Evolutionary conservation across 805 yeast genomes (phyloP).

Genomic region (Helenozyma baotianmanensis): DNA sequence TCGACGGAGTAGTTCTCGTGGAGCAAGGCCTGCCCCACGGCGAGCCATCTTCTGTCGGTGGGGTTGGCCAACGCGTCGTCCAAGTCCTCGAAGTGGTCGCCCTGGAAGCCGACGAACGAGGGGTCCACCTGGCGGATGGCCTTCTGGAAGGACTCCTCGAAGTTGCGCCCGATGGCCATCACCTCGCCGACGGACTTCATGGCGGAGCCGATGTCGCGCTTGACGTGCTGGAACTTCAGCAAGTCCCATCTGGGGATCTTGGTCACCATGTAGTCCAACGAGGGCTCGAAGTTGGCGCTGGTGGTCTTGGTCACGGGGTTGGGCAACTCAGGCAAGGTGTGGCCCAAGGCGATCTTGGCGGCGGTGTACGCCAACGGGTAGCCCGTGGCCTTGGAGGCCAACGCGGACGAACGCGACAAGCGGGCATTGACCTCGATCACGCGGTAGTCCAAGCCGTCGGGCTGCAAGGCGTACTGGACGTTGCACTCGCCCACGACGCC

Average conservation of each 20-base stretch:
- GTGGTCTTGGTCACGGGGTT: slow-evolving; percentile 96
- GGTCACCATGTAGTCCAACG: slow-evolving; percentile 92
- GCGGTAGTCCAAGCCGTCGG: slow-evolving; percentile 92
- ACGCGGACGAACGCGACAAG: slow-evolving; percentile 92
- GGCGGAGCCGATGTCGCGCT: slow-evolving; percentile 88
- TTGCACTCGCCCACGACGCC: slow-evolving; percentile 99
- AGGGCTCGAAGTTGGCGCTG: slow-evolving; percentile 94
- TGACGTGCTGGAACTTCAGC: slow-evolving; percentile 91
- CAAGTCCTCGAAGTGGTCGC: slow-evolving; percentile 69
- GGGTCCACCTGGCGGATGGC: slow-evolving; percentile 97
- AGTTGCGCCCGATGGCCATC: slow-evolving; percentile 97
- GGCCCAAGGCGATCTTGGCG: slow-evolving; percentile 92
- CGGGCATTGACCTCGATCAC: slow-evolving; percentile 98
- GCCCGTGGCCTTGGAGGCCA: slow-evolving; percentile 98
- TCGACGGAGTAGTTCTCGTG: slow-evolving; percentile 92
- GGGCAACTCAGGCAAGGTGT: slow-evolving; percentile 90
- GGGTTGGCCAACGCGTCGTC: slow-evolving; percentile 79
- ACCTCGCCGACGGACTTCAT: slow-evolving; percentile 99
- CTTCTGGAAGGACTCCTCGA: slow-evolving; percentile 96
- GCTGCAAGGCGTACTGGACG: slow-evolving; percentile 94
- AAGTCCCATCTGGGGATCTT: slow-evolving; percentile 99
- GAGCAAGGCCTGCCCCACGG: slow-evolving; percentile 94
- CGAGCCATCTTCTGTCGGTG: slow-evolving; percentile 95
- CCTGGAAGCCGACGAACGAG: slow-evolving; percentile 85
- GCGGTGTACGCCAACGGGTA: slow-evolving; percentile 98